Conservation (phyloP, 2,329 filamentous ascomycete genomes). For the Monosporascus ibericus region DNA sequence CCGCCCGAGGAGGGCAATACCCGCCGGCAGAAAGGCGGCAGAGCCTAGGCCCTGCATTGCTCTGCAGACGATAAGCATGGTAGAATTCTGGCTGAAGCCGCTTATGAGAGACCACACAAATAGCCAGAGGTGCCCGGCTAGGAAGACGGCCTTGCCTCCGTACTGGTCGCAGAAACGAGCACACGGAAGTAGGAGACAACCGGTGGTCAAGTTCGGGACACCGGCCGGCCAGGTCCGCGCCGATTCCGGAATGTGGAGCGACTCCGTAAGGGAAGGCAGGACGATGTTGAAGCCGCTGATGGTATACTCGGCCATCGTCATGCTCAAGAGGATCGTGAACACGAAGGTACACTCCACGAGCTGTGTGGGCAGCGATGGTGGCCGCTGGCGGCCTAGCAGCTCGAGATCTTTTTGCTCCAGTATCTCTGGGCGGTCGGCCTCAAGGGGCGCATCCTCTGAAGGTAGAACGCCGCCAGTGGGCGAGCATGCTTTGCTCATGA, state of each 20-base stretch:
- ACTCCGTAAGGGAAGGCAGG: constrained; percentile 56
- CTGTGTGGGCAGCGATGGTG: constrained; percentile 41
- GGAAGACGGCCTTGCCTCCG: constrained; percentile 56
- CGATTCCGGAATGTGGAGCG: constrained; percentile 57
- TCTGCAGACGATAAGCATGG: constrained; percentile 68
- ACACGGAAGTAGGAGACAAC: constrained; percentile 54
- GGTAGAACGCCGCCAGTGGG: too few species aligned
- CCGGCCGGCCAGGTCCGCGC: constrained; percentile 59
- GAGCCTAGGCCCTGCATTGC: constrained; percentile 69
- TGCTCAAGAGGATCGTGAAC: constrained; percentile 51
- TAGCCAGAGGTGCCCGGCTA: constrained; percentile 58
- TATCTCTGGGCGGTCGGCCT: constrained; percentile 10
- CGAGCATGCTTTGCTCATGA: too few species aligned
- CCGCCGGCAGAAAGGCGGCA: constrained; percentile 64
- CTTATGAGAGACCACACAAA: constrained; percentile 61
- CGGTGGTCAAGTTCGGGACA: constrained; percentile 51
- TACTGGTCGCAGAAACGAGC: constrained; percentile 59
- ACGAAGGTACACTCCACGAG: constrained; percentile 54
- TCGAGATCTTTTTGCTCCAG: constrained; percentile 36
- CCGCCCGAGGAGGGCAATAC: constrained; percentile 59
- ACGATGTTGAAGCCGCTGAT: constrained; percentile 73
- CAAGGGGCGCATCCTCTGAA: constrained; percentile 5
- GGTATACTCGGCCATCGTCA: constrained; percentile 64
- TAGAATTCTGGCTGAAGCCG: constrained; percentile 61
- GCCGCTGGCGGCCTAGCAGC: constrained; percentile 52